Evolutionary conservation across 495 filamentous ascomycete genomes (phyloP), one percentile per base, ranked within the genome.

Genomic region (Massariosphaeria phaeospora): DNA sequence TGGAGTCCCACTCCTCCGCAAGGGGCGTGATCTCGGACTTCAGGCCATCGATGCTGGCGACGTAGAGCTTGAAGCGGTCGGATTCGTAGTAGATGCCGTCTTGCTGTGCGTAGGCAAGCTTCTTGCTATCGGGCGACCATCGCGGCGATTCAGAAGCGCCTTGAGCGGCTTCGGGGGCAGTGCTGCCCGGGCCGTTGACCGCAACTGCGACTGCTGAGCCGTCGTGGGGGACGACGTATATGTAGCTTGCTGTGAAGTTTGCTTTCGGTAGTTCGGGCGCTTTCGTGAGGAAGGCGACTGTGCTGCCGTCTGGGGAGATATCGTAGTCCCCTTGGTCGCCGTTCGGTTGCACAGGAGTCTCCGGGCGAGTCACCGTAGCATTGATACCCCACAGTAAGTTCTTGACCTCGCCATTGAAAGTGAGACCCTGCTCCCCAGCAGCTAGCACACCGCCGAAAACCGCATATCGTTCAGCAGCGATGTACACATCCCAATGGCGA

Each of bases 251-350:
- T 3, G 90, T 95, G 70, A 91, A 83, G 17, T 82, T 78, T 0
- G 91, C 90, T 5, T 83, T 82, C 55, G 87, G 80, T 3, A 93
- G 64, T 7, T 77, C 75, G 0, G 90, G 89, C 59, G 91, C 88
- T 61, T 88, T 93, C 0, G 88, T 82, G 33, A 95, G 80, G 67
- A 96, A 95, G 2, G 86, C 83, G 52, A 96, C 59, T 1, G 31
- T 52, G 24, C 24, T 75, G 2, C 78, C 76, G 4, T 72, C 67
- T 1, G 71, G 69, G 44, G 75, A 76, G 41, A 84, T 70, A 55
- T 80, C 79, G 52, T 81, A 84, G 61, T 83, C 69, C n/a, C 76
- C 76, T 6, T 70, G 62, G 8, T 79, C 81, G 10, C 80, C 81
- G 56, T 81, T 80, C 0, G 80, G 75, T 3, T 74, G 76, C 15